Evolutionary conservation across 495 filamentous ascomycete species (phyloP), one percentile per base, ranked within the genome.

Genomic region (Daldinia concentrica): DNA sequence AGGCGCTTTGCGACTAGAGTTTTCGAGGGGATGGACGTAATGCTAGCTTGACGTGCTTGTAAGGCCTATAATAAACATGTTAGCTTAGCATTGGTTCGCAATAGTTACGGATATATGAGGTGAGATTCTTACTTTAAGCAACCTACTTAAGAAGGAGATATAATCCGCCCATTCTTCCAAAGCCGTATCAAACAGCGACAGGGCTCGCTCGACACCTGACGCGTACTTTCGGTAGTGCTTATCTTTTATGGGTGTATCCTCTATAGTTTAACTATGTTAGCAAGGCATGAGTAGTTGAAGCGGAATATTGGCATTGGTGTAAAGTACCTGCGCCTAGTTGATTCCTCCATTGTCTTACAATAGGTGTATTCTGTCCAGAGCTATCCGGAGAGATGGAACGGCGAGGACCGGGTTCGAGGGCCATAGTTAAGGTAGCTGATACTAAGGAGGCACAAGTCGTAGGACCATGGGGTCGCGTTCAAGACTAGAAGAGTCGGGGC

Each of bases 121-220:
- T 34, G 22, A 24, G 26, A 0, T 0, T 63, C 70, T 48, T 54
- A 95, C 94, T 89, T 98, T 99, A 59, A 98, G 82, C 26, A 99
- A 83, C 36, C 95, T 90, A 74, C 90, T 93, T 34, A 99, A 84
- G 78, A 98, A 98, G 9, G 95, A 97, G 76, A 99, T 98, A 76
- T 99, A 99, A 78, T 99, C 95, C 36, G 96, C 95, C 95, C 95
- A 99, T 88, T 98, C 95, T 80, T 98, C 93, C 69, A 97, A 83
- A 55, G 93, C 89, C 22, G 91, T 94, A 80, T 99, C 95, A 81
- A 98, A 99, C 29, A 97, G 82, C 29, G 92, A 89, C 69, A 99
- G 85, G 41, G 94, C 92, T 78, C 94, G 86, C 76, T 98, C 94
- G 62, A 99, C 89, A 57, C 88, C 90, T 41, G 90, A 90, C 26